phyloP scores from a whole-genome alignment of 1,139 yeast genomes.

The Yarrowia galli region DNA sequence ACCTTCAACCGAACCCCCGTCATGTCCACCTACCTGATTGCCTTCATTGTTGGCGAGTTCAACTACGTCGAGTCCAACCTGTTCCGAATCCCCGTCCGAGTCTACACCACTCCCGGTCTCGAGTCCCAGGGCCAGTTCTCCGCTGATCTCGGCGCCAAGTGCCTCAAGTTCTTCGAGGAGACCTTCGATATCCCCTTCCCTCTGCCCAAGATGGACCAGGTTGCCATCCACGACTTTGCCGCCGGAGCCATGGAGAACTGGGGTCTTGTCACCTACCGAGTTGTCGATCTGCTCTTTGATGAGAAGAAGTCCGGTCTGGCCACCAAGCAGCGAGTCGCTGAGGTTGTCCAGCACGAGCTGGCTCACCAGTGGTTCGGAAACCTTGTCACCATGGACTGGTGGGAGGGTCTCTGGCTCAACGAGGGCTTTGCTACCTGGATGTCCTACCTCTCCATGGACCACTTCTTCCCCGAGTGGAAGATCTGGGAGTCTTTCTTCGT shows the following conservation, averaged over 20 bases:
- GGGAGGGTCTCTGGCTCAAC: constrained; percentile 93
- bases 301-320: constrained; percentile 69
- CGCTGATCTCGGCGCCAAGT: constrained; percentile 75
- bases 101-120: constrained; percentile 79
- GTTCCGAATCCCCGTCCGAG: constrained; percentile 79
- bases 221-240: constrained; percentile 81
- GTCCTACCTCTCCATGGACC: constrained; percentile 80
- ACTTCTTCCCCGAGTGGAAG: constrained; percentile 85
- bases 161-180: constrained; percentile 74
- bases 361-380: constrained; percentile 97
- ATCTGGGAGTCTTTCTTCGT: constrained; percentile 78
- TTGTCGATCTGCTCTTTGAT: constrained; percentile 74
- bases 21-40: constrained; percentile 82
- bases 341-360: constrained; percentile 87
- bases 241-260: constrained; percentile 95
- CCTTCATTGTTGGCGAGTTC: constrained; percentile 83
- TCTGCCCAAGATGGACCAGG: constrained; percentile 80
- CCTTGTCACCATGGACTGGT: constrained; percentile 92
- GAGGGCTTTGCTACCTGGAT: constrained; percentile 95
- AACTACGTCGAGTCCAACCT: constrained; percentile 70
- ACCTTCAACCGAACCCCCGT: constrained; percentile 69
- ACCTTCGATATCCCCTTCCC: constrained; percentile 79
- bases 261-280: constrained; percentile 85
- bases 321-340: constrained; percentile 80
- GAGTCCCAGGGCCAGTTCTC: constrained; percentile 72